Base-by-base conservation (phyloP, 495 filamentous ascomycete species). In the Lasiosphaeria miniovina region DNA sequence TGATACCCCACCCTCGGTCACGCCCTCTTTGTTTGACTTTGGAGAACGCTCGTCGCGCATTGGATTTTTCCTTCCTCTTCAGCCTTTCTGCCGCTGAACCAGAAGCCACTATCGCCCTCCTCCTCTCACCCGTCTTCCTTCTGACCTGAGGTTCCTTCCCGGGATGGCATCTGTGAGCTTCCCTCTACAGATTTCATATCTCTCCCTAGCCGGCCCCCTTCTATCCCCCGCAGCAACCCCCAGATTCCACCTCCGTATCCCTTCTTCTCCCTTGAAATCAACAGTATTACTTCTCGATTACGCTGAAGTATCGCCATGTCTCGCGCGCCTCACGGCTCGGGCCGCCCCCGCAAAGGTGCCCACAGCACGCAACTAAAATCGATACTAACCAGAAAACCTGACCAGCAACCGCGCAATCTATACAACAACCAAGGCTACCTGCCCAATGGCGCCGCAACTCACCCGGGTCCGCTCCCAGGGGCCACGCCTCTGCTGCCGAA, bases 401-500 rank as follows among this genome's bases (percentile, higher is more conserved):
- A n/a, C n/a, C 70, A 76, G 73, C 74, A 77, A 68, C 67, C 73
- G 32, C 71, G 74, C 52, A 66, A 70, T 54, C 60, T 73, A 32
- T 81, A 73, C 69, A 76, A 68, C 66, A 71, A 65, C 62, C 70
- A 66, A 52, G 77, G 75, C 70, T 84, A 80, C 59, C 69, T 84
- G 64, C 75, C 80, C 52, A 84, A 84, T 69, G 82, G 82, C 65
- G 78, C 75, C 48, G 61, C 73, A n/a, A 62, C 68, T 62, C 78
- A 81, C 55, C 65, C 74, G 32, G 71, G 67, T 50, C 74, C 78
- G 36, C 72, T 72, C 45, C 81, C 80, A 24, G 81, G 81, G 61
- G 82, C 81, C 55, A 75, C 75, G 6, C 82, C 82, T 51, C 76
- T 84, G 11, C 75, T 83, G 35, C 82, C 82, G 17, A 83, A 83